A percentile compares a stretch with the other conserved stretches of the same genome.
These are phyloP conservation scores for Sorghum bicolor DNA, from an alignment of 176 grass and related monocot genomes.

Conservation along the genomic window DNA sequence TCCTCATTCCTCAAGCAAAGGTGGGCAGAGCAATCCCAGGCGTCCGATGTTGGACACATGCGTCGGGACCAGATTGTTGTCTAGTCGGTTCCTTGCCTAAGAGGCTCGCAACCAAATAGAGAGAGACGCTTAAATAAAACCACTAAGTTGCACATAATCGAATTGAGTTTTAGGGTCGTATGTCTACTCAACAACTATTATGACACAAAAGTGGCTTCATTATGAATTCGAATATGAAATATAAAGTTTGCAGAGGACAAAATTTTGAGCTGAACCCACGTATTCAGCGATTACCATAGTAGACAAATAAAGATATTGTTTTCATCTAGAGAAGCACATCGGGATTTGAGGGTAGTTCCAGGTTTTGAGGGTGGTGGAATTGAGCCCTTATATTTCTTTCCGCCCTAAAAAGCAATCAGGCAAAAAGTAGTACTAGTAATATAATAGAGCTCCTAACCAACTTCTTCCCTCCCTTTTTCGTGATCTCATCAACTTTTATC, in stretches of 20 bases:
- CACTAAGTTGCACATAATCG: background rate
- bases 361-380: slow-evolving; percentile 44
- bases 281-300: slow-evolving; percentile 16
- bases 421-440: slow-evolving; percentile 39
- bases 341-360: slow-evolving; percentile 42
- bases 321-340: slow-evolving; percentile 13
- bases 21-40: background rate
- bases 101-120: background rate
- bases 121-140: background rate
- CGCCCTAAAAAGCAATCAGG: slow-evolving; percentile 53
- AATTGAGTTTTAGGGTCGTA: background rate
- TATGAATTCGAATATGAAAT: background rate
- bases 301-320: slow-evolving; percentile 18
- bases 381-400: slow-evolving; percentile 53
- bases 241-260: slow-evolving; percentile 7
- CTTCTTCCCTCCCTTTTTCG: slow-evolving; percentile 3
- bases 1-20: background rate
- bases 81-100: background rate
- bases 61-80: background rate
- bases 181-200: slow-evolving; percentile 12
- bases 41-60: background rate
- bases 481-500: slow-evolving; percentile 49
- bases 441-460: slow-evolving; percentile 31
- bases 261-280: slow-evolving; percentile 27
- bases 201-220: background rate